These are phyloP conservation scores for Tulasnella sp. DNA, from an alignment of 768 basidiomycete genomes.

Conservation along the genomic window DNA sequence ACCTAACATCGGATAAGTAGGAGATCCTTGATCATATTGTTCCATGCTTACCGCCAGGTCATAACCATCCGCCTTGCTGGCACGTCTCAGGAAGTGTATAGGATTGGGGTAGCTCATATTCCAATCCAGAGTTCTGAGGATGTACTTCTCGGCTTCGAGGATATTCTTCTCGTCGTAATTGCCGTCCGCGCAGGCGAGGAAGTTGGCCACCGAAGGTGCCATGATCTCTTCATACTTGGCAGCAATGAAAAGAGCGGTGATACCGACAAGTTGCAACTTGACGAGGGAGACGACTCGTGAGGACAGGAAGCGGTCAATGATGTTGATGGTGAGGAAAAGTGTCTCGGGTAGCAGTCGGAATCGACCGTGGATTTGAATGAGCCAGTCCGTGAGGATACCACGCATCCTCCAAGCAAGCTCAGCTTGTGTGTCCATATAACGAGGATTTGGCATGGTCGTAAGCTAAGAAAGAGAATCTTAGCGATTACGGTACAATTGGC, in stretches of 20 bases:
- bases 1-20: slow-evolving; percentile 32
- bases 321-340: slow-evolving; percentile 78
- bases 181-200: slow-evolving; percentile 67
- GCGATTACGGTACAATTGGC: background rate
- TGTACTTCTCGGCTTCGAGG: slow-evolving; percentile 78
- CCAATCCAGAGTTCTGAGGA: slow-evolving; percentile 77
- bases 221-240: slow-evolving; percentile 91
- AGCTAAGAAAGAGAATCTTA: slow-evolving; percentile 33
- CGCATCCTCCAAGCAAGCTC: slow-evolving; percentile 87
- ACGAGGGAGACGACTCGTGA: slow-evolving; percentile 61
- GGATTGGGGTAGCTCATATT: slow-evolving; percentile 80
- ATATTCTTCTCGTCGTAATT: slow-evolving; percentile 71
- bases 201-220: slow-evolving; percentile 71
- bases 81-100: slow-evolving; percentile 75
- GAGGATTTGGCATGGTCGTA: slow-evolving; percentile 65
- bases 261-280: slow-evolving; percentile 85
- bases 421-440: slow-evolving; percentile 75
- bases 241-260: slow-evolving; percentile 77
- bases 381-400: slow-evolving; percentile 82
- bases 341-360: slow-evolving; percentile 85
- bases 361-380: slow-evolving; percentile 79
- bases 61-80: slow-evolving; percentile 90
- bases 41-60: slow-evolving; percentile 34
- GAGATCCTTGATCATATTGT: background rate
- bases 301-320: slow-evolving; percentile 59